phyloP scores from a whole-genome alignment of 1,284 basidiomycete species.

The Vanrija sp. region DNA sequence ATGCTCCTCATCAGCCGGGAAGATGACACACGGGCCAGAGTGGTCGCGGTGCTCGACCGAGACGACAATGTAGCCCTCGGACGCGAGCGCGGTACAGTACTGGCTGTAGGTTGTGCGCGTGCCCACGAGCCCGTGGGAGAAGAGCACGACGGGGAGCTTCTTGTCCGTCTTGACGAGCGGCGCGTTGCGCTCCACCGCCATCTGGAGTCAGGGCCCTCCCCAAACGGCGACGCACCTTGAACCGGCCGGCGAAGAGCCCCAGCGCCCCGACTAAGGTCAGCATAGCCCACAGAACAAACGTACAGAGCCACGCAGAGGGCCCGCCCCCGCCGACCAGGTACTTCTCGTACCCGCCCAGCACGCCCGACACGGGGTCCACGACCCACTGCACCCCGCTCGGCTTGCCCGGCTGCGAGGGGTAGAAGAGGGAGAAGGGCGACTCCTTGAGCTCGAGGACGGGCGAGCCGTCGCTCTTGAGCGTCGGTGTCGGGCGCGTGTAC shows the following conservation, averaged over 20 bases:
- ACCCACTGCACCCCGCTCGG: neutral
- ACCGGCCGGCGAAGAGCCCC: neutral
- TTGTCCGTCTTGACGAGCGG: neutral
- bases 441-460: neutral
- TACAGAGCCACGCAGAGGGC: neutral
- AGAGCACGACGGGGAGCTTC: slow-evolving; percentile 67
- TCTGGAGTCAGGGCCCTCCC: neutral
- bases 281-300: neutral
- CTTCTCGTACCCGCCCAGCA: neutral
- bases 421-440: neutral
- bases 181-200: neutral
- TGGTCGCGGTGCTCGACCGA: slow-evolving; percentile 75
- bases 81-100: slow-evolving; percentile 64
- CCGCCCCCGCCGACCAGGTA: neutral
- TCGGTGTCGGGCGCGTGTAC: neutral
- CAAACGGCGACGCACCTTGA: neutral
- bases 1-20: slow-evolving; percentile 9
- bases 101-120: slow-evolving; percentile 69
- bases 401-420: neutral
- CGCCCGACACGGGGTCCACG: neutral
- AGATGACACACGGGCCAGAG: slow-evolving; percentile 56
- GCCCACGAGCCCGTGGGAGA: slow-evolving; percentile 77
- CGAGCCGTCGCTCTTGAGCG: neutral
- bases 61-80: slow-evolving; percentile 68
- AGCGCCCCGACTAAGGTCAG: neutral